Percentiles rank a stretch among this genome's conserved stretches.
Evolutionary conservation across 192 early-diverging fungal species (phyloP).

Genomic region (Dispira simplex): DNA sequence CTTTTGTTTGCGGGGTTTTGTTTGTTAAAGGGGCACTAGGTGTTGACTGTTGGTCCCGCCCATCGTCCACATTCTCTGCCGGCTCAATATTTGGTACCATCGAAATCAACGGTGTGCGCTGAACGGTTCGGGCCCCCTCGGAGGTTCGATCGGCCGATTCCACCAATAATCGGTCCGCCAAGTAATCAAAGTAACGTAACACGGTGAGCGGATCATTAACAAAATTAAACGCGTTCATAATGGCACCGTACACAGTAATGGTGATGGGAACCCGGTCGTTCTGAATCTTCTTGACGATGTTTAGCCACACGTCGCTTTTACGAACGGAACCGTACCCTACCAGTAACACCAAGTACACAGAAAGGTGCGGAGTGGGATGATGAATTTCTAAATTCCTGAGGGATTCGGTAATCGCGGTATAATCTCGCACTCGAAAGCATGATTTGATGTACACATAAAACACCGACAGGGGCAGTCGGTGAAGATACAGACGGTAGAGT

Average conservation of each 20-base stretch:
- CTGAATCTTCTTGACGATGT: background rate
- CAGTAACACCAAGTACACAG: constrained; percentile 6
- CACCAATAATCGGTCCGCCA: background rate
- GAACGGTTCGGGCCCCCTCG: background rate
- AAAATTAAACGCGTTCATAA: constrained; percentile 10
- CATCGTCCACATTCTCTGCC: background rate
- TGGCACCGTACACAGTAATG: constrained; percentile 2
- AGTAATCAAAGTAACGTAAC: constrained; percentile 1
- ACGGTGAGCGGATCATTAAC: background rate
- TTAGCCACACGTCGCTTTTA: background rate
- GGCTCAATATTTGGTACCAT: background rate
- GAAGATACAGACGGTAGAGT: too few relatives aligned
- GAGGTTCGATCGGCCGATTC: too few relatives aligned
- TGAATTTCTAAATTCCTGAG: background rate
- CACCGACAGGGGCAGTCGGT: background rate
- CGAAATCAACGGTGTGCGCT: background rate
- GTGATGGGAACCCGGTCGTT: constrained; percentile 1
- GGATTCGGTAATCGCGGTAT: background rate
- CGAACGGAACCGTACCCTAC: background rate
- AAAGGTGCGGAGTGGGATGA: too few relatives aligned
- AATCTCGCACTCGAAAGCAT: background rate
- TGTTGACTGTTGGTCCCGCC: background rate
- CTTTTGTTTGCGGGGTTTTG: background rate
- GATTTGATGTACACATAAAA: background rate
- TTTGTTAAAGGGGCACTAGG: background rate